Evolutionary conservation across 2,329 filamentous ascomycete genomes (phyloP), one percentile per base, ranked within the genome.

Genomic region (Penicillium sp.): DNA sequence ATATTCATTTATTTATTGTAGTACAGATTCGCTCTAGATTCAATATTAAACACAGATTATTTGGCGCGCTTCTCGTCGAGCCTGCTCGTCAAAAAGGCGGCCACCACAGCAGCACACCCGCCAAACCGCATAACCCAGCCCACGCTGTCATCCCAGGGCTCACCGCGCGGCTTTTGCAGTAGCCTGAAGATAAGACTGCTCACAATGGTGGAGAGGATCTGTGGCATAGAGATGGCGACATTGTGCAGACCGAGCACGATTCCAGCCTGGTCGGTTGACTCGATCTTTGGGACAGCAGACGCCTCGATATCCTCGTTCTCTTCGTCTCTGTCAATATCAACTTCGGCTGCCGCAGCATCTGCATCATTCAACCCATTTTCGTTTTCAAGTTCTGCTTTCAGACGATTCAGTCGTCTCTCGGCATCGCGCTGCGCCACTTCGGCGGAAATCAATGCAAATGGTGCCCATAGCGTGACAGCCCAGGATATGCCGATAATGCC

Each of bases 201-300:
- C 23, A 89, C 85, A 26, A 97, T 76, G 5, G 91, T 97, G 11
- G 93, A 91, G 55, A 97, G 81, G 59, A 97, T 92, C 70, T 97
- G 93, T 1, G 93, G 93, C 5, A 91, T 86, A 0, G 92, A 91
- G 63, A 97, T 89, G 16, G 92, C 88, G 75, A 97, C 93, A 71
- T 97, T 97, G 78, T 97, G 93, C 55, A 97, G 91, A 8, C 93
- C 93, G 2, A 97, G 81, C 46, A 97, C 91, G 42, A 97, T 89
- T 43, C 93, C 91, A 4, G 91, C 90, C 68, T 94, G 88, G 65
- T 92, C 89, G 2, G 83, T 79, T 40, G 56, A 53, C 2, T 83
- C 79, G 2, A 66, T 48, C 16, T 68, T 62, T 26, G 72, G 66
- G 28, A 30, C 28, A 30, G 55, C 47, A 20, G 63, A 58, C 47